Evolutionary conservation across 2,329 filamentous ascomycete genomes (phyloP).

Genomic region (Apiospora saccharicola): DNA sequence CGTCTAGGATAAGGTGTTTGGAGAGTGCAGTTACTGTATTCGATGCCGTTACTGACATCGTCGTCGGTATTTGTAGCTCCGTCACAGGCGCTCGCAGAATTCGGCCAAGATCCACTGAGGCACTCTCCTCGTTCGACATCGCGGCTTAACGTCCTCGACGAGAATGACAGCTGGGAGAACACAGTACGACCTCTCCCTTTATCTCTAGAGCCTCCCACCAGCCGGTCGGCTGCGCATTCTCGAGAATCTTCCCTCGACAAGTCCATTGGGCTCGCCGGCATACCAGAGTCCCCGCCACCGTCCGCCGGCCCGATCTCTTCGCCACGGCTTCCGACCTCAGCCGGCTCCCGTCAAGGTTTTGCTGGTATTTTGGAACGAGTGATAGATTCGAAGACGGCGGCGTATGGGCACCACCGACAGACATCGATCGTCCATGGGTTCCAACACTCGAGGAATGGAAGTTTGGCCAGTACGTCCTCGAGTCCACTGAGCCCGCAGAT

Average conservation of each 20-base stretch:
- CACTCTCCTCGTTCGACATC: constrained; percentile 59
- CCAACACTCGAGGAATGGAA: constrained; percentile 91
- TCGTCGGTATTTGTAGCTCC: constrained; percentile 53
- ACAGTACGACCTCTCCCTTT: constrained; percentile 54
- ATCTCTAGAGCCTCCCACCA: constrained; percentile 48
- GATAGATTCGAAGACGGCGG: constrained; percentile 61
- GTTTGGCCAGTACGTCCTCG: constrained; percentile 78
- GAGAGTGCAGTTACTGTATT: constrained; percentile 28
- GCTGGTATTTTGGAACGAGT: constrained; percentile 57
- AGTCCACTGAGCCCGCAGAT: constrained; percentile 90
- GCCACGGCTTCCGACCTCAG: constrained; percentile 49
- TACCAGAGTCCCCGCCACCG: constrained; percentile 42
- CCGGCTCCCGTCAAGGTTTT: constrained; percentile 48
- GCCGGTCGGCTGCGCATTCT: constrained; percentile 58
- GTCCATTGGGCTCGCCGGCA: constrained; percentile 39
- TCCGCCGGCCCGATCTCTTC: constrained; percentile 40
- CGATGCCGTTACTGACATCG: constrained; percentile 37
- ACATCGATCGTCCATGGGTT: constrained; percentile 97
- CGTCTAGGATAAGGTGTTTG: constrained; percentile 24
- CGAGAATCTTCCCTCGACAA: constrained; percentile 67
- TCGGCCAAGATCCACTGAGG: constrained; percentile 59
- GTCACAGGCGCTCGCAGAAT: constrained; percentile 67
- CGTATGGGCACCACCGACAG: constrained; percentile 90
- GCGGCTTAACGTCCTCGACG: constrained; percentile 59
- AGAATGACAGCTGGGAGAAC: constrained; percentile 56